Evolutionary conservation across 495 filamentous ascomycete species (phyloP), one percentile per base, ranked within the genome.

Genomic region (Penicillium egyptiacum): DNA sequence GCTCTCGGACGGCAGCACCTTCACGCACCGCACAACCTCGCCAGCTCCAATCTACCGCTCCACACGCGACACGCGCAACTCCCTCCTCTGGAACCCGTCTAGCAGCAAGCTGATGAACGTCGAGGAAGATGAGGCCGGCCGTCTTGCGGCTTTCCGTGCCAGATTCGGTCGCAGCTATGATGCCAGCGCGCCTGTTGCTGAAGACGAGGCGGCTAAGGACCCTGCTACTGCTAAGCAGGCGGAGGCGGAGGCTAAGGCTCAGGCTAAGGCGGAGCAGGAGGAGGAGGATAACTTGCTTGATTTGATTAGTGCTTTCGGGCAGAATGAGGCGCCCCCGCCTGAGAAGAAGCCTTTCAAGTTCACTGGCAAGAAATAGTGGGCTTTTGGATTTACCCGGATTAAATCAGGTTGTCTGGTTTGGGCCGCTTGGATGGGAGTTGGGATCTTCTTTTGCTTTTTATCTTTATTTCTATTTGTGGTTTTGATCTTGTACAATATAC

Each of bases 61-160:
- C 51, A 84, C 81, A 41, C 91, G 93, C 71, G 94, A 98, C 80
- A 87, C 84, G 45, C 84, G 89, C 61, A 98, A 98, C 79, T 84
- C 89, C 57, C 75, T 87, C 4, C 72, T 96, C 28, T 98, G 94
- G 94, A 94, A 98, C 70, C 95, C 94, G 2, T 83, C 78, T 35
- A 82, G 85, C 56, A 83, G 85, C 68, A 85, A 86, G 53, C 74
- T 98, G 69, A 75, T 86, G 67, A 95, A 92, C 65, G 81, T 97
- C 53, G 95, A 98, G 73, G 85, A 93, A 57, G 94, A 98, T 68
- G 94, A 98, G 84, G 95, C 94, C 22, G 94, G 94, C 26, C 86
- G 89, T 66, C 72, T 98, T 63, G 86, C 84, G 49, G 88, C 90
- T 35, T 98, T 98, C 79, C 79, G 94, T 50, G 80, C 81, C 57